A percentile compares a stretch with the other conserved stretches of the same genome.
These are phyloP conservation scores for Fusarium citri DNA, from an alignment of 2,329 filamentous ascomycete genomes.

Conservation along the genomic window DNA sequence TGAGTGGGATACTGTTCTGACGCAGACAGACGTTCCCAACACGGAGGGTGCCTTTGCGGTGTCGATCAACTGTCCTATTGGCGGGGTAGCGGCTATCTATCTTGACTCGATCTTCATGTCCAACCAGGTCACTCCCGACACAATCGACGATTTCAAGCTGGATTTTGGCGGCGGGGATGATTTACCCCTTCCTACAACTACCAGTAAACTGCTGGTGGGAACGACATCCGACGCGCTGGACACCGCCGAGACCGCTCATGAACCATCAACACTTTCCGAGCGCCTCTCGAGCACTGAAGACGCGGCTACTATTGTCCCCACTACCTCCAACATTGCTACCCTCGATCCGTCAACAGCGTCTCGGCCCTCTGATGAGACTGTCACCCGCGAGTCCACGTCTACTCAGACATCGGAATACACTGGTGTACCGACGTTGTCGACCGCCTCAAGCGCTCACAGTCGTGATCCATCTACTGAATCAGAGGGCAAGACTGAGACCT, in stretches of 20 bases:
- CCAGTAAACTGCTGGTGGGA: accelerated
- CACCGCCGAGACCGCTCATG: background rate
- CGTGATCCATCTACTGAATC: background rate
- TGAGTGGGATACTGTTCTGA: conserved; percentile 17
- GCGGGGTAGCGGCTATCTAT: conserved; percentile 12
- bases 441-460: background rate
- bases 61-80: background rate
- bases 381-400: too few relatives aligned
- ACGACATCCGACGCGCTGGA: accelerated
- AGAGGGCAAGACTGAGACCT: background rate
- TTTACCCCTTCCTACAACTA: background rate
- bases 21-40: background rate
- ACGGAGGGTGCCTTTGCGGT: background rate
- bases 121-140: conserved; percentile 34
- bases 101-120: conserved; percentile 41
- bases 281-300: background rate
- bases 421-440: background rate
- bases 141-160: conserved; percentile 15
- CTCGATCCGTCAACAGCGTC: background rate
- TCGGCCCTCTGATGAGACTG: background rate
- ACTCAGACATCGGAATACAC: background rate
- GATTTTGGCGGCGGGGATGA: conserved; percentile 7
- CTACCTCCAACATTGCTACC: background rate
- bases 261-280: background rate
- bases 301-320: background rate